Percentiles rank a stretch among this genome's conserved stretches.
phyloP scores from a whole-genome alignment of 1,139 yeast species.

The Blastobotrys ciferrii region DNA sequence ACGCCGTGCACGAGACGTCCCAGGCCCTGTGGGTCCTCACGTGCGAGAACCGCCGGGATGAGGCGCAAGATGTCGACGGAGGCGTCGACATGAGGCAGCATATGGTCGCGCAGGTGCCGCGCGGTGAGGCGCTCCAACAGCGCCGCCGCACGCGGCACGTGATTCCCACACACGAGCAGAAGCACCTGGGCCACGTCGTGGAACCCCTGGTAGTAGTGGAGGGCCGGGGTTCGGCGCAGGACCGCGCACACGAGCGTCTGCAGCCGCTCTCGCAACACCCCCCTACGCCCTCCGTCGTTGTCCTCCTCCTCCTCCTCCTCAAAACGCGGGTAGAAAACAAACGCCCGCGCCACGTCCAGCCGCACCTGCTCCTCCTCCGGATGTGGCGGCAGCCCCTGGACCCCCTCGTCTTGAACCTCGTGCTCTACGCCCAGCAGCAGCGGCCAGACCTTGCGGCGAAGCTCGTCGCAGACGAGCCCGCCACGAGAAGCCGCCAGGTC shows the following conservation, averaged over 20 bases:
- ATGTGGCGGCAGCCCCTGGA: conserved; percentile 43
- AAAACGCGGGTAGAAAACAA: conserved; percentile 35
- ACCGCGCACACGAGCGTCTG: conserved; percentile 51
- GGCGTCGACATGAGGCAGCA: conserved; percentile 68
- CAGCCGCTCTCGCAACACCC: conserved; percentile 41
- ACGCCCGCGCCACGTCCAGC: conserved; percentile 75
- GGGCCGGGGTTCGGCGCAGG: conserved; percentile 56
- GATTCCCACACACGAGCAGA: conserved; percentile 51
- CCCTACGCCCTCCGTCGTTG: conserved; percentile 16
- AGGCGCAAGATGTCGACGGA: conserved; percentile 63
- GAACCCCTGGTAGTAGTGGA: conserved; percentile 86
- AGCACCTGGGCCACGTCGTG: conserved; percentile 81
- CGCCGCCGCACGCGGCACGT: conserved; percentile 38
- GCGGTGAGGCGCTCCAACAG: conserved; percentile 60
- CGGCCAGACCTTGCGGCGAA: conserved; percentile 36
- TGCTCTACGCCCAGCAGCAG: conserved; percentile 10
- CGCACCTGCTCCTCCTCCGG: conserved; percentile 75
- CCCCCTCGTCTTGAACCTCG: conserved; percentile 14
- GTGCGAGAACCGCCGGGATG: conserved; percentile 59
- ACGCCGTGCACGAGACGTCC: conserved; percentile 48
- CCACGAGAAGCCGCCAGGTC: conserved; percentile 42
- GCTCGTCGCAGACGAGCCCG: conserved; percentile 47
- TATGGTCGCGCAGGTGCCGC: conserved; percentile 73
- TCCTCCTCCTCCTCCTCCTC: conserved; percentile 27
- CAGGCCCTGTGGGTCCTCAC: conserved; percentile 51